A percentile compares a stretch with the other conserved stretches of the same genome.
phyloP scores from a whole-genome alignment of 2,329 filamentous ascomycete species.

The Cladophialophora carrionii region DNA sequence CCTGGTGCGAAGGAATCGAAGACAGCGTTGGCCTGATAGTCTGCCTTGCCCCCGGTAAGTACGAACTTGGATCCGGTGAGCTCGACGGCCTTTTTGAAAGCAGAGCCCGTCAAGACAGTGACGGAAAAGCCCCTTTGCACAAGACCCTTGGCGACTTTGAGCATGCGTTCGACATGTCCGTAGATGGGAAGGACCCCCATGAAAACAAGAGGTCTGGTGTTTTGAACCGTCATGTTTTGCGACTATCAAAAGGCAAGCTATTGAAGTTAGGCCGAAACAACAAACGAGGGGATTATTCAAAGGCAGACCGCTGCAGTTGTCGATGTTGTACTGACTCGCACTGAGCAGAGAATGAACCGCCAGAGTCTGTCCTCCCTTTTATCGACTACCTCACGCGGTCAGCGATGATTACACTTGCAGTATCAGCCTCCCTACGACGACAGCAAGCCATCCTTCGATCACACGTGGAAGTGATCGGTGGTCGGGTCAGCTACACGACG shows the following conservation, averaged over 20 bases:
- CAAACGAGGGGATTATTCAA: neutral
- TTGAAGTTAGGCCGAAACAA: neutral
- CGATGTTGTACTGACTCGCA: neutral
- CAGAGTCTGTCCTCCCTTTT: neutral
- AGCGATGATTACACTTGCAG: neutral
- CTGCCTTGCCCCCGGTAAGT: neutral
- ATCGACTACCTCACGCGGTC: neutral
- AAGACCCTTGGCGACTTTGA: neutral
- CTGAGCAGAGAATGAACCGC: neutral
- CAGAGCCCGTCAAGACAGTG: slow-evolving; percentile 1
- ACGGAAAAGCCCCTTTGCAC: neutral
- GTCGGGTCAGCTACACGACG: neutral
- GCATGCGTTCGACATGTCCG: slow-evolving; percentile 1
- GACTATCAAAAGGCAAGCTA: neutral
- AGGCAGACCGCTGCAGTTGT: neutral
- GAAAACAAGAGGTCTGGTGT: neutral
- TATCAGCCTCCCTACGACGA: neutral
- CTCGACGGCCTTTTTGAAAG: slow-evolving; percentile 4
- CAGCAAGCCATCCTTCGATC: neutral
- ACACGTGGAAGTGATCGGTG: neutral
- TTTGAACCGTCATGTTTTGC: slow-evolving; percentile 1
- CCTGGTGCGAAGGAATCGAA: slow-evolving; percentile 6
- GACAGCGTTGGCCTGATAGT: slow-evolving; percentile 5
- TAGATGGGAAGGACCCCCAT: slow-evolving; percentile 7
- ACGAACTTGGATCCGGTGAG: slow-evolving; percentile 1